phyloP scores from a whole-genome alignment of 306 rosid genomes.

The Vigna trinervia region DNA sequence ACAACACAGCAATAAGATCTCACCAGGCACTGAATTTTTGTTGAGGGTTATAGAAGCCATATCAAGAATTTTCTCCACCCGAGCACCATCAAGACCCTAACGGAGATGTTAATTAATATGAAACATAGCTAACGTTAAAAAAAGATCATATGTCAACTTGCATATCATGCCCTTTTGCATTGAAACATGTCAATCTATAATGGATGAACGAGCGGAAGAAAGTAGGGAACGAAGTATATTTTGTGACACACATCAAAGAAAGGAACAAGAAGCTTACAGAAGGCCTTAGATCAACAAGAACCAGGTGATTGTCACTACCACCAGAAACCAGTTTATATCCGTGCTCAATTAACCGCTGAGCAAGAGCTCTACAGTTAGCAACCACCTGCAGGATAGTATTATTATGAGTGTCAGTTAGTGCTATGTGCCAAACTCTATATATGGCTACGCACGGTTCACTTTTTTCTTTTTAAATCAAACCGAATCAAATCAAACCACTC shows the following conservation, averaged over 20 bases:
- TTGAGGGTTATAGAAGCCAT: slow-evolving; percentile 90
- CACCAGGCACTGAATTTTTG: slow-evolving; percentile 95
- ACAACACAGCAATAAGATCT: slow-evolving; percentile 28
- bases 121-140: slow-evolving; percentile 20
- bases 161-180: slow-evolving; percentile 16
- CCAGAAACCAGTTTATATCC: slow-evolving; percentile 94
- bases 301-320: slow-evolving; percentile 93
- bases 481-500: not conserved
- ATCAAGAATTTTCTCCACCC: slow-evolving; percentile 96
- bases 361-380: slow-evolving; percentile 89
- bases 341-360: slow-evolving; percentile 62
- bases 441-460: not conserved
- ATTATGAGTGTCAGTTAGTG: slow-evolving; percentile 8
- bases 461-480: not conserved
- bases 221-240: not conserved
- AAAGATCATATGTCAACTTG: slow-evolving; percentile 20
- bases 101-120: slow-evolving; percentile 35
- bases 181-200: slow-evolving; percentile 23
- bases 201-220: not conserved
- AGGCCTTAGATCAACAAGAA: slow-evolving; percentile 93
- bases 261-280: slow-evolving; percentile 61
- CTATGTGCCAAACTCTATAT: not conserved
- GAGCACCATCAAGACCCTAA: slow-evolving; percentile 95
- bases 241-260: not conserved
- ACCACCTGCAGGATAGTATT: slow-evolving; percentile 65